Base-by-base conservation (phyloP, 768 basidiomycete genomes). In the Lactarius vividus region DNA sequence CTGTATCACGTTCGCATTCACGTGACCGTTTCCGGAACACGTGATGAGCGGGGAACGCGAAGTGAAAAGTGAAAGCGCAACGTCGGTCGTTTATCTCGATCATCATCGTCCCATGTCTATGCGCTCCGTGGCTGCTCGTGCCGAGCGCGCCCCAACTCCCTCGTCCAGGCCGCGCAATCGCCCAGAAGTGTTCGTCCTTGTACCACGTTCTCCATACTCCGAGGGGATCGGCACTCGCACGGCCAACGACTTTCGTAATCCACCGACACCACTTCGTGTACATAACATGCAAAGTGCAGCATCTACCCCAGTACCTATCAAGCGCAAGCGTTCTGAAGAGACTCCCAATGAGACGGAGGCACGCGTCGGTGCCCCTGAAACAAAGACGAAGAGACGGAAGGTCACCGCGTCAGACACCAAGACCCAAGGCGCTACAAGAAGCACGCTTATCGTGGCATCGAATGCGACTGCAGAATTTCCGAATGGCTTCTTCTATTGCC, bases 121-220 rank as follows among this genome's bases (percentile, higher is more conserved):
- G 13, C 42, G 52, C 62, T 46, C 52, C 44, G 28, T 39, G 1
- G 44, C 61, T 39, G 31, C 55, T 49, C 57, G 56, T 62, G 66
- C 35, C 33, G 39, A 39, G 53, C 40, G 64, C 57, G 70, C 64
- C 70, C 69, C 46, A 26, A 70, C 71, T 23, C 72, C 68, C 66
- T 67, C 62, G 58, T 70, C 77, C 20, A 62, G 72, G 15, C 57
- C 63, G 39, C 77, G 74, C 18, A 79, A 79, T 71, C 59, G 75
- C 18, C 80, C 79, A 44, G 79, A 79, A 70, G 82, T 85, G 42
- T 91, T 81, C 71, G 84, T 89, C 55, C 82, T 88, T 63, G 78
- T 89, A 20, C 85, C 87, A 1, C 74, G 79, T 2, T 84, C 83
- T 35, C 81, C 84, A 0, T 73, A 79, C 60, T 29, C 63, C 52